phyloP scores from a whole-genome alignment of 306 rosid genomes.

The Cicer pinnatifidum region DNA sequence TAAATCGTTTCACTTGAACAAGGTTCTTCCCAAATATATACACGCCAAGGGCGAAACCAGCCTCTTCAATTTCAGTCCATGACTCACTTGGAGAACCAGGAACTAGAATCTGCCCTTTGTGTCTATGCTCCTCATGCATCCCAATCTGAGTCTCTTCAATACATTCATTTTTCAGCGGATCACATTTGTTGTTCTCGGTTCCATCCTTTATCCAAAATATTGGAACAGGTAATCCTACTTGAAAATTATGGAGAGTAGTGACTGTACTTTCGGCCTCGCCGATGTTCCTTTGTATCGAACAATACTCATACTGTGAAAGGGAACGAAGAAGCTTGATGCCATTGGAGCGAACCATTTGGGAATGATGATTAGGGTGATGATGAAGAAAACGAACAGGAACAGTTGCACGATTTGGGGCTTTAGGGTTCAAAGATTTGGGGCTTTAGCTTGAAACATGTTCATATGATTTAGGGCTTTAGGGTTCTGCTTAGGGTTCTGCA shows the following conservation, averaged over 20 bases:
- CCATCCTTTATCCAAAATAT: constrained; percentile 60
- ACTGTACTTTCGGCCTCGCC: constrained; percentile 42
- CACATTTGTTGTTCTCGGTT: constrained; percentile 39
- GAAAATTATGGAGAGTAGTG: constrained; percentile 49
- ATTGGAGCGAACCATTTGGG: too few relatives aligned
- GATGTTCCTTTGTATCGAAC: constrained; percentile 43
- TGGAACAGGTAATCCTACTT: constrained; percentile 64
- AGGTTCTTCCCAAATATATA: constrained; percentile 88
- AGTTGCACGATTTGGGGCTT: too few relatives aligned
- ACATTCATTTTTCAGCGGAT: constrained; percentile 36
- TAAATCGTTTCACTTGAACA: constrained; percentile 66
- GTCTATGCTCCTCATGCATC: constrained; percentile 43
- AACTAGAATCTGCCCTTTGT: constrained; percentile 53
- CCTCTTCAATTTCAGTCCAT: constrained; percentile 75
- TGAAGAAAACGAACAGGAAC: too few relatives aligned
- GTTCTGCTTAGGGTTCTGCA: too few relatives aligned
- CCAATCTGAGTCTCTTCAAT: constrained; percentile 35
- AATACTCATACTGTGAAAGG: constrained; percentile 53
- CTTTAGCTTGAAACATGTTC: too few relatives aligned
- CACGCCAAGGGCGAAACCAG: constrained; percentile 75
- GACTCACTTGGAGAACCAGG: constrained; percentile 61
- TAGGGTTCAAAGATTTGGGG: too few relatives aligned
- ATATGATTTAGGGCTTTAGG: too few relatives aligned
- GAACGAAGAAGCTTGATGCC: not conserved
- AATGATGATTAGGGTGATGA: too few relatives aligned